Percentiles rank a stretch among this genome's conserved stretches.
Evolutionary conservation across 495 filamentous ascomycete species (phyloP).

Genomic region (Oleoguttula mirabilis): DNA sequence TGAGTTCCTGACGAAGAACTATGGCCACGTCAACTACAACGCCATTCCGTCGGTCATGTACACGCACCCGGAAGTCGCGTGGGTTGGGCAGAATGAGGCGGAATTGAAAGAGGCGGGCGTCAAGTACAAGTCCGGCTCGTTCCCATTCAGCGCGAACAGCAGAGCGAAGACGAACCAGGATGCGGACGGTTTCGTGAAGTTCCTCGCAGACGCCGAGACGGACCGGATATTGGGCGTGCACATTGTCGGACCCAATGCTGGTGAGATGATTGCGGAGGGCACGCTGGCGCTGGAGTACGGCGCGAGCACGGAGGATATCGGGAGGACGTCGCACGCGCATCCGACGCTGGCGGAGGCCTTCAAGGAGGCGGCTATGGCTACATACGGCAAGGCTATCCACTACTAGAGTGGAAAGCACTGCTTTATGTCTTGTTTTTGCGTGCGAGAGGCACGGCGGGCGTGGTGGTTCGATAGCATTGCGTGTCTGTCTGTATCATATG

Average conservation of each 20-base stretch:
- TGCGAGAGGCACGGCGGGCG: too few relatives aligned
- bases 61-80: constrained; percentile 95
- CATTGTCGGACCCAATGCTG: constrained; percentile 90
- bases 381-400: constrained; percentile 92
- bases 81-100: constrained; percentile 96
- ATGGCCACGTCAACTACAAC: constrained; percentile 97
- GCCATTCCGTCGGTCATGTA: constrained; percentile 99
- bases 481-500: too few relatives aligned
- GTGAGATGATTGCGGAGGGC: constrained; percentile 98
- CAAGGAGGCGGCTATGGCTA: constrained; percentile 99
- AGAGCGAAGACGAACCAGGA: constrained; percentile 98
- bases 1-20: constrained; percentile 93
- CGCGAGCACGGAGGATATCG: constrained; percentile 88
- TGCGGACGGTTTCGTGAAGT: constrained; percentile 93
- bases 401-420: too few relatives aligned
- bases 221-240: constrained; percentile 90
- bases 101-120: constrained; percentile 82
- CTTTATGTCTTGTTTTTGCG: too few relatives aligned
- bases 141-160: constrained; percentile 96
- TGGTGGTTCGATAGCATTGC: too few relatives aligned
- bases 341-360: constrained; percentile 94
- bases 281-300: constrained; percentile 94
- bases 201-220: constrained; percentile 91
- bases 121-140: constrained; percentile 81
- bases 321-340: constrained; percentile 91